Conservation (phyloP, 1,284 basidiomycete genomes). For the Golubevia sp. region DNA sequence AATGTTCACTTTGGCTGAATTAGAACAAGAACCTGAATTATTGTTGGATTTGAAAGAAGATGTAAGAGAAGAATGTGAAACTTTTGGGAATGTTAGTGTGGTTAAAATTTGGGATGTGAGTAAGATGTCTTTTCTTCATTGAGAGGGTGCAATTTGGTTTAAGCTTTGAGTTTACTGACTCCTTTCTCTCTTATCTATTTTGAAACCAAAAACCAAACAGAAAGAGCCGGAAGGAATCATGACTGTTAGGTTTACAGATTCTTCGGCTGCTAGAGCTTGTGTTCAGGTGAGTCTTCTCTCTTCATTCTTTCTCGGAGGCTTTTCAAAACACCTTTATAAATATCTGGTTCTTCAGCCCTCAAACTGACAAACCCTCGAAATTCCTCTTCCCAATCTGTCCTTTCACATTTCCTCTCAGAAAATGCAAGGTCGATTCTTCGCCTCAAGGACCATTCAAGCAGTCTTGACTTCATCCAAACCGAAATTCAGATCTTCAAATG, state of each 20-base stretch:
- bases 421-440: no score
- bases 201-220: no score
- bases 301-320: neutral
- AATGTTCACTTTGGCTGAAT: constrained; percentile 88
- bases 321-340: neutral
- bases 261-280: constrained; percentile 84
- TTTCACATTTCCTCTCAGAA: neutral
- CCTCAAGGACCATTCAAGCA: no score
- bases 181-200: neutral
- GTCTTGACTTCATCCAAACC: no score
- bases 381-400: neutral
- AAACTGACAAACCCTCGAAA: neutral
- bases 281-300: constrained; percentile 70
- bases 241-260: constrained; percentile 91
- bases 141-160: no score
- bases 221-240: constrained; percentile 92
- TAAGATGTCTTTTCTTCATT: constrained; percentile 9
- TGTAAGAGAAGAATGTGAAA: constrained; percentile 89
- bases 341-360: neutral
- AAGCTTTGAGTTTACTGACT: no score
- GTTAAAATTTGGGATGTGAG: constrained; percentile 94
- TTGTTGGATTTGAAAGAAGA: constrained; percentile 94
- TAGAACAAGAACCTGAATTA: constrained; percentile 83
- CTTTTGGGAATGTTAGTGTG: constrained; percentile 91
- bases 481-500: no score